Conservation (phyloP, 352 stramenopile species). For the Phytophthora hybrid region DNA sequence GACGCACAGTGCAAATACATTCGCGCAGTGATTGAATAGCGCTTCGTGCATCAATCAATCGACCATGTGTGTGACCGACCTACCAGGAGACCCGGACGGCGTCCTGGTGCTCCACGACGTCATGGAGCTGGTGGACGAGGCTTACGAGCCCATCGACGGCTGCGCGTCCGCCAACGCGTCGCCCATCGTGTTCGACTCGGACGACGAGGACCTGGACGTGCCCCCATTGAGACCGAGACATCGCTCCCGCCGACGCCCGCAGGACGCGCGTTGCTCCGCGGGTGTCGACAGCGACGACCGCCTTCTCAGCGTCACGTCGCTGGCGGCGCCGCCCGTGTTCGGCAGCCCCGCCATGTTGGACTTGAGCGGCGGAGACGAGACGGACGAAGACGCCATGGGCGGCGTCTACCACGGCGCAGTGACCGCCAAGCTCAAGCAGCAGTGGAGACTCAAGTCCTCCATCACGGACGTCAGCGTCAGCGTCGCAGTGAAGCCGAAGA, state of each 20-base stretch:
- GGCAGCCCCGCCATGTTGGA: slow-evolving; percentile 25
- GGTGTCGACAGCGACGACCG: slow-evolving; percentile 16
- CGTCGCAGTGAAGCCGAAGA: slow-evolving; percentile 4
- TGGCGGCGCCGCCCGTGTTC: slow-evolving; percentile 16
- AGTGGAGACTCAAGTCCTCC: slow-evolving; percentile 32
- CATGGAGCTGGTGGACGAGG: slow-evolving; percentile 39
- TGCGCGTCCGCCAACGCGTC: slow-evolving; percentile 17
- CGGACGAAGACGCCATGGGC: slow-evolving; percentile 32
- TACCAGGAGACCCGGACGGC: slow-evolving; percentile 37
- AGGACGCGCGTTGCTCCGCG: slow-evolving; percentile 11
- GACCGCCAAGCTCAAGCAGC: slow-evolving; percentile 32
- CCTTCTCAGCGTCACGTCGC: slow-evolving; percentile 14
- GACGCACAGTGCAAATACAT: slow-evolving; percentile 30
- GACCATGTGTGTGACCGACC: slow-evolving; percentile 37
- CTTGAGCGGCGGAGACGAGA: slow-evolving; percentile 24
- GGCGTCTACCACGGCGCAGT: slow-evolving; percentile 32
- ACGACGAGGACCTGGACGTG: slow-evolving; percentile 43
- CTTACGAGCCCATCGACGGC: slow-evolving; percentile 23
- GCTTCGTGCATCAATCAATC: neutral
- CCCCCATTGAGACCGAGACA: slow-evolving; percentile 25
- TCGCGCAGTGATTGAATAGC: neutral
- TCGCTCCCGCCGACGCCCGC: neutral
- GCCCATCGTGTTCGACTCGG: slow-evolving; percentile 35
- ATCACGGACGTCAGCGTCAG: slow-evolving; percentile 29
- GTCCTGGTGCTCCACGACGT: slow-evolving; percentile 43